phyloP scores from a whole-genome alignment of 345 rosid genomes.

The Melaleuca alternifolia region DNA sequence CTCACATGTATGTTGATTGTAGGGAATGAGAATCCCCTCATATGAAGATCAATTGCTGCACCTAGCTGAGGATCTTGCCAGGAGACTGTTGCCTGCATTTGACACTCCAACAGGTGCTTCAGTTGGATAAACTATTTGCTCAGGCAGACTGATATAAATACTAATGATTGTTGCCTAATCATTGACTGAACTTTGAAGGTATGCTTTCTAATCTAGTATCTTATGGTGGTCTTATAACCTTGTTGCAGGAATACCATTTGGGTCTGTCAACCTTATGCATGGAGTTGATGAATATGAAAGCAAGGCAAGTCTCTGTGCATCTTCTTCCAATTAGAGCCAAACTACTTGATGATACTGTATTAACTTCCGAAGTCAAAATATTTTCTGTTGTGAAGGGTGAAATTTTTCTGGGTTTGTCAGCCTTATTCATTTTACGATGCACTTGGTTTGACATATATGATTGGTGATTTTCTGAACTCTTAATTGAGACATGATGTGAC shows the following conservation, averaged over 20 bases:
- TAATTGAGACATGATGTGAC: neutral
- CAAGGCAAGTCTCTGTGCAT: constrained; percentile 45
- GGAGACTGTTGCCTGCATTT: constrained; percentile 88
- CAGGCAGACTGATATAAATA: neutral
- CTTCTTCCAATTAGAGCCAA: neutral
- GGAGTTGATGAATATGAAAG: constrained; percentile 98
- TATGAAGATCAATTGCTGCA: constrained; percentile 70
- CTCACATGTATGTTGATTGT: constrained; percentile 6
- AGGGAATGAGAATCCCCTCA: constrained; percentile 87
- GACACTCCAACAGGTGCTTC: constrained; percentile 88
- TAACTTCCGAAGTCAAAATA: neutral
- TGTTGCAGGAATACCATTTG: constrained; percentile 84
- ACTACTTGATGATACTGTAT: neutral
- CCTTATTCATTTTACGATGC: neutral
- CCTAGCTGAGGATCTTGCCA: constrained; percentile 78
- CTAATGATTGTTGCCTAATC: neutral
- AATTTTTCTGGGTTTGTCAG: neutral
- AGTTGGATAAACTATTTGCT: neutral
- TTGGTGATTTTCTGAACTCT: neutral
- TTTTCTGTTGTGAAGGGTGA: neutral
- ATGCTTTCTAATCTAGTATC: neutral
- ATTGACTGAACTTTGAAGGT: neutral
- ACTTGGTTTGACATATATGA: neutral
- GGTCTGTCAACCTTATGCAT: constrained; percentile 81
- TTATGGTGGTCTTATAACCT: neutral